Base-by-base conservation (phyloP, 75 land plant genomes). In the Cunninghamia lanceolata region DNA sequence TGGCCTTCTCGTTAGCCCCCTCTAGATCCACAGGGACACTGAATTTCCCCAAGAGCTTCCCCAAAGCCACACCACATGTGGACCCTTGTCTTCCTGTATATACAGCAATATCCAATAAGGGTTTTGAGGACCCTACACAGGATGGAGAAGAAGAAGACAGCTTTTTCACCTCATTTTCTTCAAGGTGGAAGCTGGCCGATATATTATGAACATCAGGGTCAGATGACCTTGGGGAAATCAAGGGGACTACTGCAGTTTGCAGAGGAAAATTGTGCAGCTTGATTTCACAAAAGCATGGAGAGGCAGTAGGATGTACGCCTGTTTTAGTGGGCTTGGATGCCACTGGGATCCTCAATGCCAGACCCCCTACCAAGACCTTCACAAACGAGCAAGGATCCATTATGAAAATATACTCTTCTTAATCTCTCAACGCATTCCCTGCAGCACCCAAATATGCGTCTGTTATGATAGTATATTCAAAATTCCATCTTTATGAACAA, bases 321-420 rank as follows among this genome's bases (percentile, higher is more conserved):
- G 86, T 73, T 13, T 88, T 63, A 17, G 93, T 87, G 9, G 87
- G 85, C 56, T 89, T 88, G 52, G 92, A 79, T 2, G 91, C 89
- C 8, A 88, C 85, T 5, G 93, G 93, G 8, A 92, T 88, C 13
- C 91, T 82, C 45, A 92, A 83, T 10, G 85, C 89, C 59, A 92
- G 77, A 43, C 84, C 92, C 15, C 88, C 87, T 53, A 92, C 93
- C n/a, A 92, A 86, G 40, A 92, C 70, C 83, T 88, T 82, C 47
- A 88, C 88, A 85, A 92, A 92, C 16, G 92, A 84, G 38, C 93
- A 86, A 42, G 92, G 92, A 70, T 92, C 93, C 93, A 92, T 92
- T 40, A 79, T 10, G 4, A 79, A 40, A 8, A 42, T 36, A 79
- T 25, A 42, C 10, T 25, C 28, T 9, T 25, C 46, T 40, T 13